Evolutionary conservation across 2,329 filamentous ascomycete species (phyloP), one percentile per base, ranked within the genome.

Genomic region (Neurospora sp.): DNA sequence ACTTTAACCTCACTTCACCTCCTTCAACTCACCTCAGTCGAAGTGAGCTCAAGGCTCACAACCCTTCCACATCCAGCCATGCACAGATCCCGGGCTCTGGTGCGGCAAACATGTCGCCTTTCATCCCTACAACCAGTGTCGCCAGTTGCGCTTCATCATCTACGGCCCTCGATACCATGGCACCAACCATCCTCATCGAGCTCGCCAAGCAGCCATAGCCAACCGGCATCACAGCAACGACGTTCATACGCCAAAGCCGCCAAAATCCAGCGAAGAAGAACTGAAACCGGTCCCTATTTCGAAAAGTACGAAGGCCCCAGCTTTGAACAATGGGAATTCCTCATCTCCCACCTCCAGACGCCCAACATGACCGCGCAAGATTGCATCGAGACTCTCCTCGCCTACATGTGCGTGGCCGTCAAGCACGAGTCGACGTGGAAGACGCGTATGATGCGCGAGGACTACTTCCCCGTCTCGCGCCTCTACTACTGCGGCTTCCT

Each of bases 221-320:
- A 58, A 17, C 23, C 46, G 46, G 2, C 46, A 58, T 9, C 11
- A 33, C 46, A 58, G 46, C 46, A 58, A 58, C 23, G 23, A 58
- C 13, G 46, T 17, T 17, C 46, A 15, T 58, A 58, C 13, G 40
- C 40, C 40, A 52, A 23, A 52, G 11, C 11, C 10, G 10, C 19
- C 19, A 23, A 15, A 23, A 52, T 52, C 19, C 11, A 23, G 19
- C 11, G 10, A 11, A 52, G 43, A 52, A 52, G 43, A 52, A 19
- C 46, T 33, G 13, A 58, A 58, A 28, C 23, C 6, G 46, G 23
- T 9, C 46, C 1, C 23, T 58, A 58, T 33, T 79, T 81, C 74
- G 72, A 73, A 0, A 19, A 66, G 10, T 67, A 66, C 43, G 76
- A 80, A n/a, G 70, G 79, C 5, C 79, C 79, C 1, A 71, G 72